phyloP scores from a whole-genome alignment of 169 alveolate genomes.

The Sarcocystis neurona region DNA sequence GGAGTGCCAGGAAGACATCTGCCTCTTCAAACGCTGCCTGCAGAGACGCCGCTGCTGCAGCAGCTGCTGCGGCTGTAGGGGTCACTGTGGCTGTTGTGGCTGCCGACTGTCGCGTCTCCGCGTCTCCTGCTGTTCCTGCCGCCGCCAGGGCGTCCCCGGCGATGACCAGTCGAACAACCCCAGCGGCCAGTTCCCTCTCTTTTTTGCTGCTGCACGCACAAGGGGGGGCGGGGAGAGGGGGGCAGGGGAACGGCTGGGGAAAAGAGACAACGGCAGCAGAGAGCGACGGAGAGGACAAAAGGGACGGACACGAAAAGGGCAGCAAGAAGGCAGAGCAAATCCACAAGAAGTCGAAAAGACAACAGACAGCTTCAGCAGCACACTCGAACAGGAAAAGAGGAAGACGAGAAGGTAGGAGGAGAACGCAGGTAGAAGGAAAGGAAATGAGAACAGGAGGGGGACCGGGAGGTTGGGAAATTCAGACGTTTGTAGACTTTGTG shows the following conservation, averaged over 20 bases:
- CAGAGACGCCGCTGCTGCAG: neutral
- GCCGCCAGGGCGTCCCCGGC: conserved; percentile 66
- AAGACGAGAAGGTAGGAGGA: no score
- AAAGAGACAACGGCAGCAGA: neutral
- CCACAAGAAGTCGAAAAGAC: no score
- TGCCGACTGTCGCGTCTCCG: neutral
- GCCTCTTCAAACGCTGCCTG: conserved; percentile 47
- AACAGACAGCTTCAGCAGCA: no score
- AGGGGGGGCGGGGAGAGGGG: neutral
- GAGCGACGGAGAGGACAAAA: neutral
- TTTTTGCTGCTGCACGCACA: neutral
- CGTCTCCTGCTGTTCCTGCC: neutral
- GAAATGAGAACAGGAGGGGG: no score
- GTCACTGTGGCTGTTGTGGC: neutral
- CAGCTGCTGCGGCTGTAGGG: neutral
- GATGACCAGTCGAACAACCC: conserved; percentile 65
- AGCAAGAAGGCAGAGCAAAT: no score
- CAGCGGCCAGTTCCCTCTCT: conserved; percentile 5
- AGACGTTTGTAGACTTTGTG: no score
- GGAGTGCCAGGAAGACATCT: conserved; percentile 55
- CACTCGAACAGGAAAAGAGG: no score
- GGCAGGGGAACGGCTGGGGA: neutral
- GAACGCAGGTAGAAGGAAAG: no score
- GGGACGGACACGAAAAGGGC: no score
- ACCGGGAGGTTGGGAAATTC: no score